Evolutionary conservation across 2,329 filamentous ascomycete genomes (phyloP).

Genomic region (Fusarium penzigii): DNA sequence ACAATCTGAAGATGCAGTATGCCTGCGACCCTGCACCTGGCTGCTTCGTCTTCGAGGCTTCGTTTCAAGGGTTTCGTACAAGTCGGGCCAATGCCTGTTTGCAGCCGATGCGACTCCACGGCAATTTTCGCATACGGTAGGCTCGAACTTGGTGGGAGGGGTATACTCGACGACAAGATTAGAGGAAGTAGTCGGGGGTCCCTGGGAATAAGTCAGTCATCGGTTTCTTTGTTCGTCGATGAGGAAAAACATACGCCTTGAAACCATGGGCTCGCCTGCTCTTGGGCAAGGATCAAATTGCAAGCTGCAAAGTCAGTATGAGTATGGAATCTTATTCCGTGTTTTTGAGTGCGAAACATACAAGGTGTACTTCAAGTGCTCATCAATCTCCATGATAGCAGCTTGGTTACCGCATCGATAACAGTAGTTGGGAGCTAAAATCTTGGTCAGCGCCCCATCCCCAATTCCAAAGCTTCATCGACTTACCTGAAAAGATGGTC

Average conservation of each 20-base stretch:
- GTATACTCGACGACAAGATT: slow-evolving; percentile 43
- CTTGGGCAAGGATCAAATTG: slow-evolving; percentile 99
- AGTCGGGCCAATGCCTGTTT: slow-evolving; percentile 22
- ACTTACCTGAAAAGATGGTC: slow-evolving; percentile 90
- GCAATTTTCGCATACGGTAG: slow-evolving; percentile 14
- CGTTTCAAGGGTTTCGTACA: slow-evolving; percentile 32
- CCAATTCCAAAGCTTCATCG: background rate
- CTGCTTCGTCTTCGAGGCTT: slow-evolving; percentile 19
- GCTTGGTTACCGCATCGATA: slow-evolving; percentile 99
- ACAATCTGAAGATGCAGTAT: slow-evolving; percentile 19
- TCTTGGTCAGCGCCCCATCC: slow-evolving; percentile 4
- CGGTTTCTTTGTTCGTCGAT: background rate
- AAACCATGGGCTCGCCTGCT: slow-evolving; percentile 98
- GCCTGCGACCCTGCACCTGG: slow-evolving; percentile 23
- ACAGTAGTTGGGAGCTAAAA: slow-evolving; percentile 83
- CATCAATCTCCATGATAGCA: slow-evolving; percentile 99
- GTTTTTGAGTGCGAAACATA: slow-evolving; percentile 53
- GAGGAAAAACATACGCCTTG: slow-evolving; percentile 65
- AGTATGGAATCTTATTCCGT: slow-evolving; percentile 26
- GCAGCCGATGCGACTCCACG: slow-evolving; percentile 16
- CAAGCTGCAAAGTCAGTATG: slow-evolving; percentile 59
- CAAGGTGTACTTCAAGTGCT: slow-evolving; percentile 99
- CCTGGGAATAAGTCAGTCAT: slow-evolving; percentile 42
- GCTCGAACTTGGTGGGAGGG: slow-evolving; percentile 26
- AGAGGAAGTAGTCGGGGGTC: slow-evolving; percentile 99